These are phyloP conservation scores for Pistacia atlantica DNA, from an alignment of 345 rosid species.

Conservation along the genomic window DNA sequence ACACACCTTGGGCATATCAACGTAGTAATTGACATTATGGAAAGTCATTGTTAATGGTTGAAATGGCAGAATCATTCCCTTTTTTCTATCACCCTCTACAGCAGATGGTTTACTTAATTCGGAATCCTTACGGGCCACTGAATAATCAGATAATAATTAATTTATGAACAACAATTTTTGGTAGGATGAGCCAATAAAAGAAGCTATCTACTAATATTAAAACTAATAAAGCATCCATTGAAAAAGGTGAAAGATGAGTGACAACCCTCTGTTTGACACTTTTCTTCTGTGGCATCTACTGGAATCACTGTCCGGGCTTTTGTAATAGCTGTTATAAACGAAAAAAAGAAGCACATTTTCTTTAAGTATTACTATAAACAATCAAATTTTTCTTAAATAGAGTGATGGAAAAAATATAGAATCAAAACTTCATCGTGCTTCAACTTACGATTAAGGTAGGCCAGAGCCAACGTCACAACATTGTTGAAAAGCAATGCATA, in stretches of 20 bases:
- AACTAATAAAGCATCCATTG: neutral
- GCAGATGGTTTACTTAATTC: conserved; percentile 20
- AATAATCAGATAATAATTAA: conserved; percentile 12
- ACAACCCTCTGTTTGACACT: conserved; percentile 19
- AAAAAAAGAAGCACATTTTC: conserved; percentile 13
- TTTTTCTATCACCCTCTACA: conserved; percentile 41
- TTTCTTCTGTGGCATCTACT: conserved; percentile 44
- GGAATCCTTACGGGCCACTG: conserved; percentile 20
- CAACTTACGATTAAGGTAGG: conserved; percentile 79
- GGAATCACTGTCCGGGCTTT: conserved; percentile 48
- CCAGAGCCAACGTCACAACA: conserved; percentile 67
- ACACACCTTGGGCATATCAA: conserved; percentile 84
- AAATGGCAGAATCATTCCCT: conserved; percentile 96
- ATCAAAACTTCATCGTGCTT: neutral
- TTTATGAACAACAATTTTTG: neutral
- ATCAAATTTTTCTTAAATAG: neutral
- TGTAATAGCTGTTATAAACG: conserved; percentile 53
- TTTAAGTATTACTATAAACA: neutral
- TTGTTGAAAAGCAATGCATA: conserved; percentile 70
- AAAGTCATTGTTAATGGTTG: conserved; percentile 90
- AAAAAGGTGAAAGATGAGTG: conserved; percentile 24
- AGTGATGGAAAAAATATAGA: neutral
- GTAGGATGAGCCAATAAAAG: neutral
- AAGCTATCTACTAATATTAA: neutral
- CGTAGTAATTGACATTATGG: conserved; percentile 85